Conservation (phyloP, 2,329 filamentous ascomycete species). For the Fusarium luffae region DNA sequence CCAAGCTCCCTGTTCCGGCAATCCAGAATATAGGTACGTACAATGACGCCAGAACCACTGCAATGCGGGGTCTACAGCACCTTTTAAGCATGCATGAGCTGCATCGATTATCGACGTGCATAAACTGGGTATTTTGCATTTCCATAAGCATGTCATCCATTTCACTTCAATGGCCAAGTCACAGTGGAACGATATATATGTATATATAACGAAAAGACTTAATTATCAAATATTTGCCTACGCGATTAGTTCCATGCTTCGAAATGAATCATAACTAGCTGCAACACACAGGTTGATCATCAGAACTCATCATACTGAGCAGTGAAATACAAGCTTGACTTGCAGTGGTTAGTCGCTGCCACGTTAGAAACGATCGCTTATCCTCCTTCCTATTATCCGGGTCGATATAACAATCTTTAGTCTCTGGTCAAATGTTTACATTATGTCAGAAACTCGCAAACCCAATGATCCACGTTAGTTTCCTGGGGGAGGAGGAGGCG, state of each 20-base stretch:
- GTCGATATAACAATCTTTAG: slow-evolving; percentile 9
- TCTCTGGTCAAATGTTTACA: slow-evolving; percentile 7
- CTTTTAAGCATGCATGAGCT: slow-evolving; percentile 33
- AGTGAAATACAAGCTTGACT: slow-evolving; percentile 14
- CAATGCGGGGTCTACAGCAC: slow-evolving; percentile 29
- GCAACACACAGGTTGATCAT: slow-evolving; percentile 17
- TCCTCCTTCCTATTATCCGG: slow-evolving; percentile 3
- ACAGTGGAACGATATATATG: background rate
- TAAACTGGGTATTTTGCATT: slow-evolving; percentile 26
- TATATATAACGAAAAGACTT: slow-evolving; percentile 21
- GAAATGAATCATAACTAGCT: slow-evolving; percentile 22
- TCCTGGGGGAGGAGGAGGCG: slow-evolving; percentile 70
- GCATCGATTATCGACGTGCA: slow-evolving; percentile 31
- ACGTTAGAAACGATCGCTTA: slow-evolving; percentile 28
- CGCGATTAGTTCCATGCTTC: slow-evolving; percentile 42
- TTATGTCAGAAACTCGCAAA: slow-evolving; percentile 14
- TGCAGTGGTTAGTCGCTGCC: slow-evolving; percentile 37
- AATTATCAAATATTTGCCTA: slow-evolving; percentile 42
- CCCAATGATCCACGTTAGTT: slow-evolving; percentile 19
- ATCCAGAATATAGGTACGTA: slow-evolving; percentile 16
- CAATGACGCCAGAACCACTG: slow-evolving; percentile 35
- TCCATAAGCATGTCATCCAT: background rate
- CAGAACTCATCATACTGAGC: slow-evolving; percentile 15
- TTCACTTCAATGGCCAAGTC: background rate
- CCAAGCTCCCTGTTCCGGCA: slow-evolving; percentile 38